Evolutionary conservation across 345 rosid species (phyloP).

Genomic region (Euphorbia peplus): DNA sequence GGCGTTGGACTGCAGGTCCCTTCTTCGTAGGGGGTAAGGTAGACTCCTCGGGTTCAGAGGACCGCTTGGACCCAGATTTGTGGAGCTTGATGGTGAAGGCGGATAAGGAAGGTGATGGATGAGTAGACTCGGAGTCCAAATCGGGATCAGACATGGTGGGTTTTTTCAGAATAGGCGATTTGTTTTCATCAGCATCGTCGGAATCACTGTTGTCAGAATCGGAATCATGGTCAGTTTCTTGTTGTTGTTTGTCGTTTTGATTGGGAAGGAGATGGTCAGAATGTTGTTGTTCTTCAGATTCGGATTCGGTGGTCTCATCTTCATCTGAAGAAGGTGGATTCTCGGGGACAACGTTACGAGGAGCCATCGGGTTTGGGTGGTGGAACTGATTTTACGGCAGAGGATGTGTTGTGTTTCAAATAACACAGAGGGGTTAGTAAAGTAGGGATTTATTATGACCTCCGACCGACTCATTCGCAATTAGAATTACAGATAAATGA

Average conservation of each 20-base stretch:
- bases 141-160: constrained; percentile 30
- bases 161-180: constrained; percentile 7
- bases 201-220: background rate
- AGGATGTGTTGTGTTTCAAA: background rate
- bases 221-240: background rate
- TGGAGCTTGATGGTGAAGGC: constrained; percentile 31
- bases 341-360: constrained; percentile 20
- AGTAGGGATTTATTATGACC: no score
- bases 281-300: background rate
- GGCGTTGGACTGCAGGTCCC: constrained; percentile 26
- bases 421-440: no score
- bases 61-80: constrained; percentile 10
- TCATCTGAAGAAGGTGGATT: constrained; percentile 33
- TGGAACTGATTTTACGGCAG: background rate
- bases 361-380: constrained; percentile 20
- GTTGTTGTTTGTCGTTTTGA: constrained; percentile 12
- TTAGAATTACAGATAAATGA: no score
- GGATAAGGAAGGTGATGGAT: constrained; percentile 23
- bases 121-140: constrained; percentile 24
- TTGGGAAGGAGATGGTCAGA: background rate
- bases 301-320: constrained; percentile 10
- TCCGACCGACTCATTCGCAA: no score
- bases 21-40: background rate
- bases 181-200: background rate
- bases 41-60: constrained; percentile 4